These are phyloP conservation scores for Ailanthus altissimus DNA, from an alignment of 345 rosid genomes.

Conservation along the genomic window DNA sequence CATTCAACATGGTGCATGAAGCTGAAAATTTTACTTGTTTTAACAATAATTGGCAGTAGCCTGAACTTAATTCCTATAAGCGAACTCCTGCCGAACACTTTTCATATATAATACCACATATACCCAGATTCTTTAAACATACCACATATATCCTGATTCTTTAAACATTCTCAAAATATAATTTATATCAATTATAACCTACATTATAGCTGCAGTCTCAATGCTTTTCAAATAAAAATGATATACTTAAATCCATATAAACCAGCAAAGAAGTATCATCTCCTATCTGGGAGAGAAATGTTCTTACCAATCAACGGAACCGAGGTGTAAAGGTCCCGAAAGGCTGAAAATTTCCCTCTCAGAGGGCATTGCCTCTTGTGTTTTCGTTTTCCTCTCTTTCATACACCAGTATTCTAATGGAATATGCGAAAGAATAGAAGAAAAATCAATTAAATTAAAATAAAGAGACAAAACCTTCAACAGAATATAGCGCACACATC, in stretches of 20 bases:
- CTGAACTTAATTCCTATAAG: too few relatives aligned
- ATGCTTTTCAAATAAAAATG: not conserved
- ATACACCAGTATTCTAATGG: not conserved
- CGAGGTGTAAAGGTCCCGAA: slow-evolving; percentile 59
- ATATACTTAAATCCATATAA: not conserved
- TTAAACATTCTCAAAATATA: too few relatives aligned
- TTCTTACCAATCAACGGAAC: slow-evolving; percentile 57
- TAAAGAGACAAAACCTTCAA: too few relatives aligned
- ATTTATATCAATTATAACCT: not conserved
- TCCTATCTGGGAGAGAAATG: not conserved
- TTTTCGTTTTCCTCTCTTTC: slow-evolving; percentile 14
- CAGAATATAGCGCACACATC: not conserved
- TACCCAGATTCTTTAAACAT: too few relatives aligned
- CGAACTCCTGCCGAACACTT: too few relatives aligned
- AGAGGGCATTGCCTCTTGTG: slow-evolving; percentile 21
- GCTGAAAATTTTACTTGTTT: too few relatives aligned
- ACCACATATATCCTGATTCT: too few relatives aligned
- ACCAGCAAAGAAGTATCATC: not conserved
- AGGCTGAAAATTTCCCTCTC: slow-evolving; percentile 45
- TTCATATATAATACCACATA: too few relatives aligned
- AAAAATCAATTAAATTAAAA: not conserved
- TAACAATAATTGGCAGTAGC: too few relatives aligned
- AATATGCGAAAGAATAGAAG: not conserved
- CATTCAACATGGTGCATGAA: too few relatives aligned
- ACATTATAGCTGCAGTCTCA: not conserved